Conservation (phyloP, 192 early-diverging fungal species). For the Phlyctochytrium arcticum region DNA sequence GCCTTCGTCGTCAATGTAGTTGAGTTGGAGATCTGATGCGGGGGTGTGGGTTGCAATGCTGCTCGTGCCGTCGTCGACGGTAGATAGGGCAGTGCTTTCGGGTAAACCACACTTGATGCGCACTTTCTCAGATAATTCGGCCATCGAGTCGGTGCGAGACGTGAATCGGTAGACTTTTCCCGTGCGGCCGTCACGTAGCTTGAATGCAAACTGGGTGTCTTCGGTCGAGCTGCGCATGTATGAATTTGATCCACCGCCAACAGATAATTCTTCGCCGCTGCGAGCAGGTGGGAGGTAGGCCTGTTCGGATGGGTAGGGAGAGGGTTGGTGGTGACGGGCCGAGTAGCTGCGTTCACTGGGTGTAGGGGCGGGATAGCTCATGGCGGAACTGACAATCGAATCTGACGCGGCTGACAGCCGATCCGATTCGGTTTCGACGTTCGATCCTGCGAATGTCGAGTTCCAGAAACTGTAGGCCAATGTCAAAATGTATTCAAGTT, state of each 20-base stretch:
- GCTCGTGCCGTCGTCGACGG: no score
- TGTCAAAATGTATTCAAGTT: neutral
- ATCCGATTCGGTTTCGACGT: constrained; percentile 29
- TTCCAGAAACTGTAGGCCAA: constrained; percentile 27
- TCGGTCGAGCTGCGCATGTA: constrained; percentile 2
- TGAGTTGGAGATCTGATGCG: constrained; percentile 7
- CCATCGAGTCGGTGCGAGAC: constrained; percentile 13
- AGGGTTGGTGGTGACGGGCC: neutral
- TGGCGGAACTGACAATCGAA: constrained; percentile 5
- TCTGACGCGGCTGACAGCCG: constrained; percentile 26
- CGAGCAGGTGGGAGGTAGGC: neutral
- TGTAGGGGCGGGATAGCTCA: constrained; percentile 7
- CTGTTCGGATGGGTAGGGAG: neutral
- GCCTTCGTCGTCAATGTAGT: constrained; percentile 91
- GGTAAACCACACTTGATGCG: constrained; percentile 17
- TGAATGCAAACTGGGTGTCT: constrained; percentile 38
- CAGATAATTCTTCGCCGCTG: neutral
- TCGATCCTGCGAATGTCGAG: constrained; percentile 30
- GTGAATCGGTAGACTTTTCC: constrained; percentile 43
- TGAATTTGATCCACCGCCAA: neutral
- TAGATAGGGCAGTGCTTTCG: no score
- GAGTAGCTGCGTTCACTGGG: constrained; percentile 2
- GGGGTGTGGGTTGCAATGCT: neutral
- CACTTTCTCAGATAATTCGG: constrained; percentile 15
- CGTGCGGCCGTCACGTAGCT: constrained; percentile 33